A percentile compares a stretch with the other conserved stretches of the same genome.
phyloP scores from a whole-genome alignment of 768 basidiomycete genomes.

The Collybia sordida region DNA sequence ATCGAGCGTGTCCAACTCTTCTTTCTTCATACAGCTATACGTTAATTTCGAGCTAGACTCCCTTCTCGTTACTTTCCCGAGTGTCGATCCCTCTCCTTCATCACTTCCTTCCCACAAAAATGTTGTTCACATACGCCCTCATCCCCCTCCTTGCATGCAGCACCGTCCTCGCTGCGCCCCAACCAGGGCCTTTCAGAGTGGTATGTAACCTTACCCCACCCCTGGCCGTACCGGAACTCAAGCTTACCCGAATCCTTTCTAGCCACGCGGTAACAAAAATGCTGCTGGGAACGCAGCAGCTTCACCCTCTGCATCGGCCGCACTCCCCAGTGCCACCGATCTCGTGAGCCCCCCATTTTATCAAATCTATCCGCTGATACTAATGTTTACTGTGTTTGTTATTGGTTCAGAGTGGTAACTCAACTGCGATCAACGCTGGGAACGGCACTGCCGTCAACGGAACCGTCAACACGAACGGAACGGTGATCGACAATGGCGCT shows the following conservation, averaged over 20 bases:
- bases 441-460: slow-evolving; percentile 3
- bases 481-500: slow-evolving; percentile 1
- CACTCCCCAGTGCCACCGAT: background rate
- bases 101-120: slow-evolving; percentile 6
- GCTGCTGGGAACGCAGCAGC: background rate
- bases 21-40: slow-evolving; percentile 9
- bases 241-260: background rate
- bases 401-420: background rate
- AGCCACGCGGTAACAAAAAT: background rate
- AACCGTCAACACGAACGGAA: slow-evolving; percentile 4
- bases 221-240: no score
- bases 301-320: background rate
- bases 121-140: slow-evolving; percentile 26
- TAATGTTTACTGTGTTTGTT: background rate
- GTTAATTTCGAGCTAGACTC: slow-evolving; percentile 12
- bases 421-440: background rate
- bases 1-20: slow-evolving; percentile 13
- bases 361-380: background rate
- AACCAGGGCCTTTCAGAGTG: background rate
- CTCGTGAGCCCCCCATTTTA: background rate
- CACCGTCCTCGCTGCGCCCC: slow-evolving; percentile 23
- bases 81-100: slow-evolving; percentile 6
- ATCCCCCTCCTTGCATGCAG: slow-evolving; percentile 21
- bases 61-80: slow-evolving; percentile 5
- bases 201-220: background rate